Evolutionary conservation across 495 filamentous ascomycete genomes (phyloP), one percentile per base, ranked within the genome.

Genomic region (Bombardia bombarda): DNA sequence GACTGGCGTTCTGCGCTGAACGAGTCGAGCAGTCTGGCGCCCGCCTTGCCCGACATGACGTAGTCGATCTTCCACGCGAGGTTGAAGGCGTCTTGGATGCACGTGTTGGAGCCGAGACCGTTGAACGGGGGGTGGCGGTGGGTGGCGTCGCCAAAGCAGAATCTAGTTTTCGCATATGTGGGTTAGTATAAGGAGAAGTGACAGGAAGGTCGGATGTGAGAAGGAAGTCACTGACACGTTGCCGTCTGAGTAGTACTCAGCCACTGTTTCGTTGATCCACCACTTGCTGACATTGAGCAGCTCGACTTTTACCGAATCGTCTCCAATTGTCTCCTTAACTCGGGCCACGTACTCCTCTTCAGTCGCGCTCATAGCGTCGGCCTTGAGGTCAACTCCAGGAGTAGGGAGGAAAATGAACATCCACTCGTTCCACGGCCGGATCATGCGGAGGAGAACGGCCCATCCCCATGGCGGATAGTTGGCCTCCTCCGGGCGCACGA

Each of bases 251-350:
- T 67, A 67, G n/a, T 55, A 40, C 46, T 66, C 60, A 6, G 69
- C 69, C 1, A 66, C 61, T 14, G 43, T 53, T 22, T 70, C 70
- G 36, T 68, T 66, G 30, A 70, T 64, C 37, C 58, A 57, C 69
- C 68, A 72, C 16, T 61, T 62, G 24, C 61, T 51, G 0, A 62
- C 62, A 18, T 61, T 49, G 9, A 62, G 46, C 26, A 71, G 54
- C 24, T 62, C 55, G n/a, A 60, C 51, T 2, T 51, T 24, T 3
- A 65, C 36, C 0, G 62, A 54, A 34, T 69, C 61, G 42, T 79
- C 75, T 0, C 74, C 77, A 33, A 82, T 75, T 7, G 70, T 60
- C 39, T 70, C 58, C 22, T 51, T 62, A 8, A 70, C 66, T 13
- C 66, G 57, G 14, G 54, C 47, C 14, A 67, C 40, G 46, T 73